A percentile compares a stretch with the other conserved stretches of the same genome.
Evolutionary conservation across 257 asterid species (phyloP).

Genomic region (Leonotis leonurus): DNA sequence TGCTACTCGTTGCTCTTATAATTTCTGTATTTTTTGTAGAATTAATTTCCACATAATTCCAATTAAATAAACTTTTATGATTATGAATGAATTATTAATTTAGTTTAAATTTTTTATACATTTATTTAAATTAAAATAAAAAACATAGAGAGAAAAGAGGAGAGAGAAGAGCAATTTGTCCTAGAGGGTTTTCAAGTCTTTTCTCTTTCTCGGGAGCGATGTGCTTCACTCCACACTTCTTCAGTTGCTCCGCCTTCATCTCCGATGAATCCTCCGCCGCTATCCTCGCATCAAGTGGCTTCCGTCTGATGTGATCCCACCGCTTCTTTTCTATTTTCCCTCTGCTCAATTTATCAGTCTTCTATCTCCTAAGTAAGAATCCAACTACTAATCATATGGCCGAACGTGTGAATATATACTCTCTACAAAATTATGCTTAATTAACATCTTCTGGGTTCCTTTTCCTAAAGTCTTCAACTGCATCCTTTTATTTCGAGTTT

Average conservation of each 20-base stretch:
- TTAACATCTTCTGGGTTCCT: not conserved
- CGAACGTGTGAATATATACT: not conserved
- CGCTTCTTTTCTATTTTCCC: not conserved
- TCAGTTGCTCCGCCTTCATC: conserved; percentile 17
- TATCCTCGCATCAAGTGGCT: not conserved
- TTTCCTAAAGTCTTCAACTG: not conserved
- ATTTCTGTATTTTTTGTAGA: too few species aligned
- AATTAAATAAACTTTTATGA: not conserved
- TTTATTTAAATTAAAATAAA: not conserved
- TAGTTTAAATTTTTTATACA: not conserved
- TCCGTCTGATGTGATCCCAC: not conserved
- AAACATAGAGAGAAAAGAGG: not conserved
- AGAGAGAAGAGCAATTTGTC: not conserved
- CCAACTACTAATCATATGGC: not conserved
- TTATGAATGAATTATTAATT: too few species aligned
- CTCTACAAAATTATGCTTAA: not conserved
- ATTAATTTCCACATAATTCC: too few species aligned
- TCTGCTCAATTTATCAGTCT: not conserved
- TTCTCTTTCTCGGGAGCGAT: too few species aligned
- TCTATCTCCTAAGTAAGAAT: not conserved
- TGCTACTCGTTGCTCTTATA: too few species aligned
- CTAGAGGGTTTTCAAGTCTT: too few species aligned
- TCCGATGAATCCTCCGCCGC: conserved; percentile 17
- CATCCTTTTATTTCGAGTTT: not conserved
- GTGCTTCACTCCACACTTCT: conserved; percentile 6